These are phyloP conservation scores for Candida sanyaensis DNA, from an alignment of 1,139 yeast genomes.

Conservation along the genomic window DNA sequence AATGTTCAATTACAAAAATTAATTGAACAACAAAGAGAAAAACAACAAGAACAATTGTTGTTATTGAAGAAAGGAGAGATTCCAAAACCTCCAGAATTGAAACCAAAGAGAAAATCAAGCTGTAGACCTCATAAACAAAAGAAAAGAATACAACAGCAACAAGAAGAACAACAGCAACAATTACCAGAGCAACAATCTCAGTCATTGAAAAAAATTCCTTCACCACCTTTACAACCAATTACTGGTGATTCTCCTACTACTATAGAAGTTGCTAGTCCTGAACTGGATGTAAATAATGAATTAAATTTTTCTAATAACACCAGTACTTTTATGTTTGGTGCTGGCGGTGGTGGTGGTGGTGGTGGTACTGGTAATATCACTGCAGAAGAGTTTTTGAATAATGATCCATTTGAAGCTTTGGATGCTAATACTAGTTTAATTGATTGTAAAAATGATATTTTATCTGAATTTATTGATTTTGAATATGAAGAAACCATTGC, in stretches of 20 bases:
- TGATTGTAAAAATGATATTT: slow-evolving; percentile 1
- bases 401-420: slow-evolving; percentile 17
- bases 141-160: slow-evolving; percentile 5
- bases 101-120: slow-evolving; percentile 13
- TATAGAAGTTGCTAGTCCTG: slow-evolving; percentile 19
- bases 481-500: slow-evolving; percentile 9
- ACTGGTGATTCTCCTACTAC: slow-evolving; percentile 16
- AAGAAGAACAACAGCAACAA: slow-evolving; percentile 3
- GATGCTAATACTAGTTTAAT: not conserved
- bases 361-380: slow-evolving; percentile 9
- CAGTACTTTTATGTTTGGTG: slow-evolving; percentile 2
- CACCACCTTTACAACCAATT: slow-evolving; percentile 2
- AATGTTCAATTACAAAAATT: slow-evolving; percentile 8
- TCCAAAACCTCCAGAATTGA: slow-evolving; percentile 7
- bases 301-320: slow-evolving; percentile 2
- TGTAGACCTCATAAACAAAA: slow-evolving; percentile 10
- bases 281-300: slow-evolving; percentile 15
- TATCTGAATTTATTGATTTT: slow-evolving; percentile 12
- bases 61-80: slow-evolving; percentile 4
- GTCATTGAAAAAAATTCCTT: not conserved
- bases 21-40: slow-evolving; percentile 7
- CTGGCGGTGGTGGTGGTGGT: too few species aligned
- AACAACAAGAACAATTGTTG: slow-evolving; percentile 4
- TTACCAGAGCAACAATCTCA: slow-evolving; percentile 7
- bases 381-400: slow-evolving; percentile 18